A percentile compares a stretch with the other conserved stretches of the same genome.
These are phyloP conservation scores for Thelonectria olida DNA, from an alignment of 2,329 filamentous ascomycete genomes.

Conservation along the genomic window DNA sequence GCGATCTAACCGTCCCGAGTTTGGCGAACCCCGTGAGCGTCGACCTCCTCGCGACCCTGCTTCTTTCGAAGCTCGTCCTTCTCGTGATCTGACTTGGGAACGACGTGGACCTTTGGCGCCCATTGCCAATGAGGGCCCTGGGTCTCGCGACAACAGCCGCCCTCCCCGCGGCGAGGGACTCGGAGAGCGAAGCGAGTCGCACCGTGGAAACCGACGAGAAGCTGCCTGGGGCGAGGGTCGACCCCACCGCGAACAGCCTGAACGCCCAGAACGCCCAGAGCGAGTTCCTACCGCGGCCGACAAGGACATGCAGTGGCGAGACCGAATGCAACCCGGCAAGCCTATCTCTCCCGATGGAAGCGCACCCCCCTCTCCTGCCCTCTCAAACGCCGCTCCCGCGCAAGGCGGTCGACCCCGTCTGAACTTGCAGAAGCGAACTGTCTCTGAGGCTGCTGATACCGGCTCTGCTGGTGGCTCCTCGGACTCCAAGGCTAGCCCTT, in stretches of 20 bases:
- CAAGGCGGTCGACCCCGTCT: slow-evolving; percentile 77
- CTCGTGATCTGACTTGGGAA: slow-evolving; percentile 89
- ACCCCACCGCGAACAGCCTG: slow-evolving; percentile 77
- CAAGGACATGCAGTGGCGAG: slow-evolving; percentile 91
- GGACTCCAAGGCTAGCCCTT: slow-evolving; percentile 89
- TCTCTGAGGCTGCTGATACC: slow-evolving; percentile 73
- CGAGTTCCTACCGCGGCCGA: slow-evolving; percentile 87
- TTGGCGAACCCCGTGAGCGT: slow-evolving; percentile 69
- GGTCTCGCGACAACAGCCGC: slow-evolving; percentile 65
- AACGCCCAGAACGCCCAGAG: slow-evolving; percentile 79
- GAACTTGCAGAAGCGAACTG: slow-evolving; percentile 90
- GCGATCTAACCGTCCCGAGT: slow-evolving; percentile 60
- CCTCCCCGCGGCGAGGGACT: slow-evolving; percentile 58
- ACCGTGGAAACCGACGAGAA: slow-evolving; percentile 69
- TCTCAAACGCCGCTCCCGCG: slow-evolving; percentile 58
- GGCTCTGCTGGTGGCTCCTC: slow-evolving; percentile 59
- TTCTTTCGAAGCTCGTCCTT: slow-evolving; percentile 64
- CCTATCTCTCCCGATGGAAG: slow-evolving; percentile 77
- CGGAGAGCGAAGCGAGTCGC: slow-evolving; percentile 65
- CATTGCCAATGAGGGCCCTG: slow-evolving; percentile 60
- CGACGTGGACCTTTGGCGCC: slow-evolving; percentile 91
- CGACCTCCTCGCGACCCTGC: slow-evolving; percentile 72
- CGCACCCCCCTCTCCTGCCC: slow-evolving; percentile 78
- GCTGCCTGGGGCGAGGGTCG: slow-evolving; percentile 81
- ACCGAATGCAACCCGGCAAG: slow-evolving; percentile 83